Evolutionary conservation across 1,284 basidiomycete species (phyloP), one percentile per base, ranked within the genome.

Genomic region (Ustilago hordei): DNA sequence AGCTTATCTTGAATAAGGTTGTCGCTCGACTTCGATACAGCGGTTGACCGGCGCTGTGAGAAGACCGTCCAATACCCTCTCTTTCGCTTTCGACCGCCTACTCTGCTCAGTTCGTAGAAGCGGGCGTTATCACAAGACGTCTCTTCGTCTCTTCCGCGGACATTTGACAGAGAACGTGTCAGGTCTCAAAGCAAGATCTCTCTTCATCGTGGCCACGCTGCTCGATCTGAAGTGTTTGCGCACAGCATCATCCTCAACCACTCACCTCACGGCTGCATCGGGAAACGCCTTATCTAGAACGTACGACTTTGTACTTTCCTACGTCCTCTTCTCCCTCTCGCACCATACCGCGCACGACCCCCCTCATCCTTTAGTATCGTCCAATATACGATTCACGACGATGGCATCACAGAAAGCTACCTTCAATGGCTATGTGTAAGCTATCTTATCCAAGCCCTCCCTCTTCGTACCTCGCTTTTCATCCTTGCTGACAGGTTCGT

Each of bases 21-120:
- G 31, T 58, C 61, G 55, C 50, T 68, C 70, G 64, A 73, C 70
- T 52, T 73, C 70, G 70, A 64, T 34, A 55, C 64, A 73, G 61
- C 61, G 65, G 64, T 68, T 64, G 61, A 60, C 70, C 64, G 65
- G 55, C 58, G 61, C 41, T 68, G 70, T 73, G 65, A 58, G 61
- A 64, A 64, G 64, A 47, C 43, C 41, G 50, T 50, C n/a, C 35
- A 38, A 15, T 32, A 19, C 32, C 52, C 32, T 15, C 7, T 17
- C 36, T 61, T 12, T 61, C 12, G 41, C 41, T 39, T 47, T 28
- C 13, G 11, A 47, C 56, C 32, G 23, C 34, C 53, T 11, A 5
- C 43, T 45, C 8, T 6, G 12, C 39, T 34, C 38, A 45, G 52
- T 17, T 34, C 52, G 35, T 54, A 45, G n/a, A 45, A 17, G n/a